Conservation (phyloP, 2,329 filamentous ascomycete species). For the Pseudonectria foliicola region DNA sequence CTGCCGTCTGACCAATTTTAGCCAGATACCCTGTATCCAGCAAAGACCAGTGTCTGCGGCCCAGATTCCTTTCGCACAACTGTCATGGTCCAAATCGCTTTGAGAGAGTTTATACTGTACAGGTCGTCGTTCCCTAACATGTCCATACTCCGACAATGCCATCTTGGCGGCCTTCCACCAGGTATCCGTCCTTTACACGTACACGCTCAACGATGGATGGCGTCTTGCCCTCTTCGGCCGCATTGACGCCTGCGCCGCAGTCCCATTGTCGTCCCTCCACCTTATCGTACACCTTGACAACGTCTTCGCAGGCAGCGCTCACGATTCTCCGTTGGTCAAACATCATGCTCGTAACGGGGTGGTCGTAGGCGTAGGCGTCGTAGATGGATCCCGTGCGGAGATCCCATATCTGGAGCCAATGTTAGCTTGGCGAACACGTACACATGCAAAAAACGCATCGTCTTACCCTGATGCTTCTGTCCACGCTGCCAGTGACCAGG, state of each 20-base stretch:
- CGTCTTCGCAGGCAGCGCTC: conserved; percentile 80
- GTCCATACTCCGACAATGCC: conserved; percentile 89
- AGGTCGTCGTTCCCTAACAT: conserved; percentile 39
- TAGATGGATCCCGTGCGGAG: conserved; percentile 91
- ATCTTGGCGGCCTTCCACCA: conserved; percentile 83
- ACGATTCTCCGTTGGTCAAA: conserved; percentile 89
- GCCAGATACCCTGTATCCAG: too few relatives aligned
- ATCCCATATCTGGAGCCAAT: conserved; percentile 80
- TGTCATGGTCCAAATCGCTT: conserved; percentile 8
- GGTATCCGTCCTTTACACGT: conserved; percentile 85
- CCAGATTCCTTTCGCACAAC: too few relatives aligned
- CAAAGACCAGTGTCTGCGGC: too few relatives aligned
- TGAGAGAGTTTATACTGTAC: conserved; percentile 21
- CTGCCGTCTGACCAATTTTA: too few relatives aligned
- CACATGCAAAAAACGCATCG: background rate
- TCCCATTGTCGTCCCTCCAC: conserved; percentile 94
- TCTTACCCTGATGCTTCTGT: conserved; percentile 89
- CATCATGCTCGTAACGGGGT: conserved; percentile 91
- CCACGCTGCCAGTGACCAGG: conserved; percentile 84
- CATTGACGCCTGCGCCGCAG: conserved; percentile 74
- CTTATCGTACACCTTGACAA: conserved; percentile 98
- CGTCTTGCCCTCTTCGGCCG: conserved; percentile 57
- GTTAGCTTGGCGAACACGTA: conserved; percentile 15
- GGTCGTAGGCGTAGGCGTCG: conserved; percentile 93
- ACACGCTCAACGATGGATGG: conserved; percentile 74